phyloP scores from a whole-genome alignment of 768 basidiomycete species.

The Tulasnella sp. region DNA sequence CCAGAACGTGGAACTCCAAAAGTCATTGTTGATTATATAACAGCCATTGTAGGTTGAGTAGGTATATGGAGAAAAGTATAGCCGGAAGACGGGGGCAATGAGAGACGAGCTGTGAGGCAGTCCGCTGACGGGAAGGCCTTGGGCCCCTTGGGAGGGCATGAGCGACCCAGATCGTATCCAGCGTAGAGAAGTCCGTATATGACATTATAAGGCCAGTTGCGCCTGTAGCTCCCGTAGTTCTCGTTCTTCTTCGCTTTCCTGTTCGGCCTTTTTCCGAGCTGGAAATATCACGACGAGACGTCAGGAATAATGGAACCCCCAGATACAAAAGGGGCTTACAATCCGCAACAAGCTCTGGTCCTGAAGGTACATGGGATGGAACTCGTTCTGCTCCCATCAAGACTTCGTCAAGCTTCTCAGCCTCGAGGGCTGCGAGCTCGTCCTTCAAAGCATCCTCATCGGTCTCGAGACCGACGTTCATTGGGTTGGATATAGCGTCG shows the following conservation, averaged over 20 bases:
- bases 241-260: slow-evolving; percentile 90
- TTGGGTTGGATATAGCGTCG: slow-evolving; percentile 78
- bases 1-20: slow-evolving; percentile 5
- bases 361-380: slow-evolving; percentile 80
- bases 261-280: slow-evolving; percentile 48
- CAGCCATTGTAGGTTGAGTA: neutral
- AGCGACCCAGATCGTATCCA: neutral
- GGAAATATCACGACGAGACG: neutral
- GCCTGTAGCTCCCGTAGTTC: slow-evolving; percentile 90
- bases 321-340: slow-evolving; percentile 48
- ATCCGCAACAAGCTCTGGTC: slow-evolving; percentile 48
- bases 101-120: neutral
- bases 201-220: slow-evolving; percentile 71
- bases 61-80: slow-evolving; percentile 4
- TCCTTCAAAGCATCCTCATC: slow-evolving; percentile 81
- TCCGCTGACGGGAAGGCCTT: neutral
- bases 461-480: slow-evolving; percentile 55
- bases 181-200: neutral
- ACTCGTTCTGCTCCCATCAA: slow-evolving; percentile 86
- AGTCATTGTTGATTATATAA: neutral
- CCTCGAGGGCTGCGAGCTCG: slow-evolving; percentile 85
- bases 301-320: neutral
- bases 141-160: neutral
- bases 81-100: neutral
- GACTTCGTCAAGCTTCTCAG: slow-evolving; percentile 83